Evolutionary conservation across 2,329 filamentous ascomycete genomes (phyloP), one percentile per base, ranked within the genome.

Genomic region (Pseudogymnoascus sp.): DNA sequence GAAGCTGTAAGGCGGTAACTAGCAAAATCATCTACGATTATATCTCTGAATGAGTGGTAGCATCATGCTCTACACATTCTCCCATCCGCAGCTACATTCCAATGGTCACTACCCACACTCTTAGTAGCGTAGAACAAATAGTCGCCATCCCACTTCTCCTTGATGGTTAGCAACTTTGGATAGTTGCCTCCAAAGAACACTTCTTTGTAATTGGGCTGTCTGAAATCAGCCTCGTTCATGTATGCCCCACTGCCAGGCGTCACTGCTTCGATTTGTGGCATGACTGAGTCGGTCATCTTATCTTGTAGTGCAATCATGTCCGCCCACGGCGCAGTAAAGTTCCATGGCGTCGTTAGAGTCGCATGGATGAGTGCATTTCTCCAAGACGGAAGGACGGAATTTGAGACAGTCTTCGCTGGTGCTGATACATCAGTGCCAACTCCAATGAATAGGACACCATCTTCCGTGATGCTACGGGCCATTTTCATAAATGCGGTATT

Each of bases 51-150:
- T 21, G n/a, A 21, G 15, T 25, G 5, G 10, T 58, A 31, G 31
- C 3, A 48, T 62, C 55, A 66, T 33, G 67, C 63, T 61, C 65
- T 63, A 63, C 79, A 80, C 69, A 80, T 70, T 27, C 77, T 73
- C 7, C 78, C 79, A 61, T 72, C 65, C 5, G 69, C 72, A 4
- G 69, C 70, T 6, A 77, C 72, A 21, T 67, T 68, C 80, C 80
- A 84, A n/a, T 67, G 67, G 59, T 84, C 81, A 62, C 78, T 81
- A 0, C 80, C 81, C 5, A 84, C 81, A 3, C 74, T 77, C n/a
- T 74, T 77, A 5, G 67, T 68, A 9, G 76, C 79, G 60, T 81
- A 80, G 36, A 81, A 81, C 5, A 84, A 62, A 1, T 69, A 67
- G 0, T 72, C 60, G 1, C 77, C 73, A 65, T 83, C 82, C 65